Conservation (phyloP, 768 basidiomycete species). For the Suillus fuscotomentosus region DNA sequence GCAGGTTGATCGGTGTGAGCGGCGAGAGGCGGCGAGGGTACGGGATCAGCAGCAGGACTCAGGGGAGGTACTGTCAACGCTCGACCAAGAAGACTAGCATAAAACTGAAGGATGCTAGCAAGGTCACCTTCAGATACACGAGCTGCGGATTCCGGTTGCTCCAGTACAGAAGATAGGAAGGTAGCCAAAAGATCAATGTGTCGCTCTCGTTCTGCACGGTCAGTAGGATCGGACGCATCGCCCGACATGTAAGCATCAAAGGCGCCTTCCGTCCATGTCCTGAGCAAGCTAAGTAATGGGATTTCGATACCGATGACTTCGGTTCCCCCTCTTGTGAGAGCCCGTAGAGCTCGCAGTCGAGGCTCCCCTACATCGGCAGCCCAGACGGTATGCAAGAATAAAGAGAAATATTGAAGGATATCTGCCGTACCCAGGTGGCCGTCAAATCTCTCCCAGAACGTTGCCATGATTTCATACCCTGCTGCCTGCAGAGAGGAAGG, state of each 20-base stretch:
- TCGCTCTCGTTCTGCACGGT: conserved; percentile 59
- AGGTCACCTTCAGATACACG: conserved; percentile 61
- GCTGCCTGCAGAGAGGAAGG: conserved; percentile 60
- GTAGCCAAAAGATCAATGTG: conserved; percentile 59
- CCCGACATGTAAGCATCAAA: conserved; percentile 49
- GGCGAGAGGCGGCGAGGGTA: conserved; percentile 26
- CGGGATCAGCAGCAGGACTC: conserved; percentile 13
- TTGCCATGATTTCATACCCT: conserved; percentile 70
- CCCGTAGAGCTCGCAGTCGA: conserved; percentile 63
- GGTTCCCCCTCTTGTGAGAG: conserved; percentile 58
- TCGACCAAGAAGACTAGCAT: conserved; percentile 55
- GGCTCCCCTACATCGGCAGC: conserved; percentile 68
- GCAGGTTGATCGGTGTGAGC: conserved; percentile 31
- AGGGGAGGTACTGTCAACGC: conserved; percentile 39
- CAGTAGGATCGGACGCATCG: conserved; percentile 36
- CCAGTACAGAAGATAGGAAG: conserved; percentile 53
- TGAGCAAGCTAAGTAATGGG: conserved; percentile 52
- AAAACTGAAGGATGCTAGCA: conserved; percentile 56
- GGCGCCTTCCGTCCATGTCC: conserved; percentile 64
- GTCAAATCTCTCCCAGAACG: conserved; percentile 65
- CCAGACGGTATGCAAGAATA: conserved; percentile 60
- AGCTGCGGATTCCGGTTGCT: conserved; percentile 51
- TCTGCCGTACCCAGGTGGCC: conserved; percentile 51
- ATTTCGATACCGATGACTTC: conserved; percentile 67
- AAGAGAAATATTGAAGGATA: conserved; percentile 59